Evolutionary conservation across 768 basidiomycete genomes (phyloP).

Genomic region (Gyrodon lividus): DNA sequence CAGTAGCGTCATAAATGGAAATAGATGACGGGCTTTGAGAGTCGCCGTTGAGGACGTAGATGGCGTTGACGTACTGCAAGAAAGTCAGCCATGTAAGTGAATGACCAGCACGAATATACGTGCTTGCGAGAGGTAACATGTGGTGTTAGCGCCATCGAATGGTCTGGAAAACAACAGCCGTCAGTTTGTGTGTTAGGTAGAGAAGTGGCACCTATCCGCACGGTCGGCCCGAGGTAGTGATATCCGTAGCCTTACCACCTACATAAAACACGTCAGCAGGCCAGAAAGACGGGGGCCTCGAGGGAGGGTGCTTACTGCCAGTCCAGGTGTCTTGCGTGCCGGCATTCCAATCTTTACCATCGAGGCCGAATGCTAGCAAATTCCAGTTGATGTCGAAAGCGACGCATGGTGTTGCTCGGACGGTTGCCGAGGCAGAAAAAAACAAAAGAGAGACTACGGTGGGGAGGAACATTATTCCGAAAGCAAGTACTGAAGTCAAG

Average conservation of each 20-base stretch:
- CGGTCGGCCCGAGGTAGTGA: conserved; percentile 78
- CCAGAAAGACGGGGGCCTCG: neutral
- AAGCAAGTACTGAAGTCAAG: conserved; percentile 1
- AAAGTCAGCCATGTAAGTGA: conserved; percentile 1
- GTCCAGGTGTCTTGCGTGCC: conserved; percentile 72
- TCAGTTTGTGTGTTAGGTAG: conserved; percentile 1
- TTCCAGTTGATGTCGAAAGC: conserved; percentile 82
- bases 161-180: conserved; percentile 40
- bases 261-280: conserved; percentile 5
- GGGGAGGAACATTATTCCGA: conserved; percentile 35
- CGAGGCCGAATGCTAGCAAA: conserved; percentile 81
- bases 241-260: conserved; percentile 51
- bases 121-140: conserved; percentile 74
- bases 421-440: conserved; percentile 33
- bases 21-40: conserved; percentile 62
- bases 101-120: conserved; percentile 7
- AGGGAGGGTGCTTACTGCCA: conserved; percentile 39
- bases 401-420: conserved; percentile 57
- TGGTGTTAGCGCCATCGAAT: conserved; percentile 61
- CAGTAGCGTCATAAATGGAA: conserved; percentile 77
- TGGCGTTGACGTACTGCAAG: conserved; percentile 73
- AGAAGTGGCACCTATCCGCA: conserved; percentile 37
- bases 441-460: conserved; percentile 58
- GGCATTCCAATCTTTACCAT: conserved; percentile 81
- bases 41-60: conserved; percentile 84